These are phyloP conservation scores for Dendrobium chrysotoxum DNA, from an alignment of 106 monocot species.

Conservation along the genomic window DNA sequence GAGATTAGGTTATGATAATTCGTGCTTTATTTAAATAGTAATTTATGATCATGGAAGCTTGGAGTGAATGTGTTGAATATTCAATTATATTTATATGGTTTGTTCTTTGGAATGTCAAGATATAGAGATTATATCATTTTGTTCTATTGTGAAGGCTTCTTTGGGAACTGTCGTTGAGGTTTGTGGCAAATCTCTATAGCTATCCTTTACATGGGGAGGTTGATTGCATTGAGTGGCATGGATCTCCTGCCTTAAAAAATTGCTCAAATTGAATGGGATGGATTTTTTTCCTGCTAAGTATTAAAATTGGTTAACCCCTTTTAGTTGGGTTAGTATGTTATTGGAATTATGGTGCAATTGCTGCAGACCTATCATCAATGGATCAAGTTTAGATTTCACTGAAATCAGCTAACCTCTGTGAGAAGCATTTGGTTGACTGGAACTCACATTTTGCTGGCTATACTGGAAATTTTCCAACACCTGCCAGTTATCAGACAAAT, in stretches of 20 bases:
- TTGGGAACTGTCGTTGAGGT: neutral
- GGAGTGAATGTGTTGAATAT: neutral
- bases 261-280: neutral
- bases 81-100: neutral
- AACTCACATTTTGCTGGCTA: neutral
- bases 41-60: neutral
- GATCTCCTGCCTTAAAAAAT: neutral
- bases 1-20: neutral
- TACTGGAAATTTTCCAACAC: neutral
- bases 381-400: neutral
- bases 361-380: neutral
- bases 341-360: neutral
- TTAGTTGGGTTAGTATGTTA: neutral
- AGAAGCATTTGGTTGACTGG: neutral
- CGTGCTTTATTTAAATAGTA: neutral
- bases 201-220: neutral
- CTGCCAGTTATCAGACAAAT: neutral
- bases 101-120: neutral
- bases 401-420: neutral
- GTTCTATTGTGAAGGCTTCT: neutral
- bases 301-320: neutral
- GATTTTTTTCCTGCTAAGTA: neutral
- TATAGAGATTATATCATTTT: neutral
- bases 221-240: neutral
- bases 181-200: neutral